Percentiles rank a stretch among this genome's conserved stretches.
Conservation (phyloP, 495 filamentous ascomycete species). For the Hapsidospora chrysogenum region DNA sequence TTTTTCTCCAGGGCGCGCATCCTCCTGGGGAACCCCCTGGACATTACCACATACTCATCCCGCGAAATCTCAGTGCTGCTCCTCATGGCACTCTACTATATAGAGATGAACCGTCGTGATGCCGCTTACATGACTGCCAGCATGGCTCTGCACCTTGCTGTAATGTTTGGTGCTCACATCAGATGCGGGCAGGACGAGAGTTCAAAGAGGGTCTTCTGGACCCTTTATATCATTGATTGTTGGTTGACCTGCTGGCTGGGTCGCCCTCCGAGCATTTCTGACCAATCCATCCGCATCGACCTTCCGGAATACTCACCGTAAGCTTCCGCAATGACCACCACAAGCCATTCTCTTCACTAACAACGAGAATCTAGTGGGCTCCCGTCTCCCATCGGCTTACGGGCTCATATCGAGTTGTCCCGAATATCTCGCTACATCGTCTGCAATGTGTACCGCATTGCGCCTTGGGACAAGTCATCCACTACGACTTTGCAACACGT, state of each 20-base stretch:
- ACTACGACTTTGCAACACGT: constrained; percentile 4
- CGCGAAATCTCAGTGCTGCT: constrained; percentile 14
- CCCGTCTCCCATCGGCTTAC: constrained; percentile 14
- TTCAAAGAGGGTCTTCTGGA: constrained; percentile 22
- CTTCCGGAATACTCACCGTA: constrained; percentile 14
- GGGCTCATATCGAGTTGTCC: constrained; percentile 19
- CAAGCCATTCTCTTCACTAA: not conserved
- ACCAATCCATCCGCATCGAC: constrained; percentile 16
- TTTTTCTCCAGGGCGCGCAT: constrained; percentile 15
- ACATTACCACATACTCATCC: constrained; percentile 12
- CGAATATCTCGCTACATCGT: constrained; percentile 20
- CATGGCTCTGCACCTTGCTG: constrained; percentile 17
- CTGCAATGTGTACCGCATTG: constrained; percentile 14
- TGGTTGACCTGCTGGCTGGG: constrained; percentile 22
- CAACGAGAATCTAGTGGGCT: not conserved
- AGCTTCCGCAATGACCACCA: constrained; percentile 1
- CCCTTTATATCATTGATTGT: constrained; percentile 19
- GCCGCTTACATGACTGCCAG: constrained; percentile 17
- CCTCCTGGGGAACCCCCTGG: constrained; percentile 20
- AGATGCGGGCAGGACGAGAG: constrained; percentile 11
- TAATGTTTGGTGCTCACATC: constrained; percentile 19
- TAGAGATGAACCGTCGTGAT: constrained; percentile 23
- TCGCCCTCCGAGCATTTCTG: constrained; percentile 15
- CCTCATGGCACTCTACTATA: constrained; percentile 20
- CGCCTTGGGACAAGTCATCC: constrained; percentile 1